Evolutionary conservation across 805 yeast genomes (phyloP), one percentile per base, ranked within the genome.

Genomic region (Candida nitratophila): DNA sequence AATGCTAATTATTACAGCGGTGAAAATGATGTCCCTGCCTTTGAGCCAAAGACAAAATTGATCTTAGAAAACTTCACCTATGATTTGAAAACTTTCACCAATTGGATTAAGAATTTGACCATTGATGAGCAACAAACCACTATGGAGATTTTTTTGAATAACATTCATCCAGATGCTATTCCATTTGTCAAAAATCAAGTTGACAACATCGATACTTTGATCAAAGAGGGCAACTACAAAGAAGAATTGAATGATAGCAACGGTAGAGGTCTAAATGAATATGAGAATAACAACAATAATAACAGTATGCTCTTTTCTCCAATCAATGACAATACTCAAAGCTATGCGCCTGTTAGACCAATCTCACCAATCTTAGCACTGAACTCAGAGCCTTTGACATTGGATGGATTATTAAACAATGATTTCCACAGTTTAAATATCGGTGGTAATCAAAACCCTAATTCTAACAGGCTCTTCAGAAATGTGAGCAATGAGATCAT

Each of bases 111-210:
- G 50, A 62, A 61, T 50, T 64, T 76, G 54, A 65, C 58, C 43
- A 65, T 71, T 19, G 76, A 70, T 47, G 79, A 76, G 49, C 73
- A 65, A 48, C 57, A 65, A 44, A 61, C 73, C 35, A 66, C 74
- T 60, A 63, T 74, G 51, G 79, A 75, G 48, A 63, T 73, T 50
- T 67, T 76, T 55, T 62, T 77, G 49, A 61, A 60, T 47, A 66
- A 64, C 47, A 62, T 75, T 43, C 69, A 72, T 8, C 60, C 67
- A 40, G 77, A 70, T 46, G 71, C 71, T 27, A 61, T 74, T 50
- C 59, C 70, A 29, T 64, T 73, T 35, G 68, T 73, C 52, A 68
- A 69, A 52, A 59, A 68, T 22, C 70, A 68, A 47, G 55, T 73
- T 44, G 73, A 70, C 41, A 51, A 45, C 43, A 43, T 50, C 10